These are phyloP conservation scores for Ochetophila trinervis DNA, from an alignment of 306 rosid genomes.

Conservation along the genomic window DNA sequence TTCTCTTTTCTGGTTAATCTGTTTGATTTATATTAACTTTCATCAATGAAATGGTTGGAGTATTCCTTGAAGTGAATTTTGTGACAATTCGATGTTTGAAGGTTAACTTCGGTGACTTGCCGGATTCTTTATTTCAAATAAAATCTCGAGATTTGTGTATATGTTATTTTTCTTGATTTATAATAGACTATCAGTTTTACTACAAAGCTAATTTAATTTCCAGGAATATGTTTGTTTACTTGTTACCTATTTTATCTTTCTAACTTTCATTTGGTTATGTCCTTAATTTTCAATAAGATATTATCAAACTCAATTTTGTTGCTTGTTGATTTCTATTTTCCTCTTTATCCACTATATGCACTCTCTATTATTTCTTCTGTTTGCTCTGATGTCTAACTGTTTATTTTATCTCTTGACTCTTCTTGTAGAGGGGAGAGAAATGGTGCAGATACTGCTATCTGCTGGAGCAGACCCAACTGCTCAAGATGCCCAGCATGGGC, in stretches of 20 bases:
- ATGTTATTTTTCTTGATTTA: background rate
- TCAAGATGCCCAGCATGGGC: constrained; percentile 84
- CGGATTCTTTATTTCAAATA: background rate
- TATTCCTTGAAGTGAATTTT: background rate
- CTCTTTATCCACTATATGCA: too few relatives aligned
- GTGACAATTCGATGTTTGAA: background rate
- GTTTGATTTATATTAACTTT: background rate
- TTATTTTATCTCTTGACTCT: constrained; percentile 29
- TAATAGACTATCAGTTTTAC: background rate
- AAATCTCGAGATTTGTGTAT: background rate
- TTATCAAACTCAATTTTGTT: background rate
- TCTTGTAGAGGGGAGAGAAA: constrained; percentile 80
- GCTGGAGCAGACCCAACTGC: constrained; percentile 93
- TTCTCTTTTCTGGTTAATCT: background rate
- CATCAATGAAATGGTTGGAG: background rate
- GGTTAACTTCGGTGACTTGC: background rate
- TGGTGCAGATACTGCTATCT: constrained; percentile 82
- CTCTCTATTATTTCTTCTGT: constrained; percentile 9
- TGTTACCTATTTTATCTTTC: too few relatives aligned
- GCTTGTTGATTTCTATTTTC: background rate
- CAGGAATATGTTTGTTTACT: too few relatives aligned
- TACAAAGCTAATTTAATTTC: too few relatives aligned
- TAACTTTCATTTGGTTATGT: too few relatives aligned
- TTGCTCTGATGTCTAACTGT: background rate
- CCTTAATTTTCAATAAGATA: too few relatives aligned